phyloP scores from a whole-genome alignment of 2,329 filamentous ascomycete genomes.

The Arthrobotrys conoides region DNA sequence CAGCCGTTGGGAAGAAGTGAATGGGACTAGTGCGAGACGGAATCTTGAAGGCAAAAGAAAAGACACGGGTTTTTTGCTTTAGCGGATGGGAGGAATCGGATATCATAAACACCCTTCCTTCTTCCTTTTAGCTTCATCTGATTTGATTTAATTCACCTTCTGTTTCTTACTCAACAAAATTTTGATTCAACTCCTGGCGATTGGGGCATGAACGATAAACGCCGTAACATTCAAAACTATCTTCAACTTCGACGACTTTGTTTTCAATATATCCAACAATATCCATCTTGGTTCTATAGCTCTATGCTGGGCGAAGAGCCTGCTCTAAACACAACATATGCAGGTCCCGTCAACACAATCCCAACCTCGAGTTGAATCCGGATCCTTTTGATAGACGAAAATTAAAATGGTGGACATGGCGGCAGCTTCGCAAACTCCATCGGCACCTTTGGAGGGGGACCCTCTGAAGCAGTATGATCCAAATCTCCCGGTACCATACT shows the following conservation, averaged over 20 bases:
- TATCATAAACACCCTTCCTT: slow-evolving; percentile 52
- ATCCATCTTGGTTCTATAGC: neutral
- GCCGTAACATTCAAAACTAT: neutral
- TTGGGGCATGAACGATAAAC: slow-evolving; percentile 16
- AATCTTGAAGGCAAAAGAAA: slow-evolving; percentile 22
- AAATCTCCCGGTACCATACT: slow-evolving; percentile 61
- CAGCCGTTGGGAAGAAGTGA: slow-evolving; percentile 41
- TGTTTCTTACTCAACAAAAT: slow-evolving; percentile 18
- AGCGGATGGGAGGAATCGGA: slow-evolving; percentile 23
- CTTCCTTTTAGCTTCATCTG: slow-evolving; percentile 49
- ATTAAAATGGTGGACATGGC: slow-evolving; percentile 13
- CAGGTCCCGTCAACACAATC: slow-evolving; percentile 32
- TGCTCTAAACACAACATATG: slow-evolving; percentile 30
- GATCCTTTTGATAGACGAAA: neutral
- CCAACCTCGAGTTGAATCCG: neutral
- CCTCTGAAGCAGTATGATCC: slow-evolving; percentile 63
- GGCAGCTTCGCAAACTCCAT: slow-evolving; percentile 16
- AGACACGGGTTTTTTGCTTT: slow-evolving; percentile 2
- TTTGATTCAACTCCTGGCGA: slow-evolving; percentile 1
- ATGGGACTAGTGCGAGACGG: slow-evolving; percentile 19
- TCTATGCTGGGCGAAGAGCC: slow-evolving; percentile 12
- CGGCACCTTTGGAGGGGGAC: slow-evolving; percentile 22
- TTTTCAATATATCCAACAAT: neutral
- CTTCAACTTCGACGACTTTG: neutral
- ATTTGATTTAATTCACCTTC: slow-evolving; percentile 46